phyloP scores from a whole-genome alignment of 495 filamentous ascomycete genomes.

The Neurospora sp. region DNA sequence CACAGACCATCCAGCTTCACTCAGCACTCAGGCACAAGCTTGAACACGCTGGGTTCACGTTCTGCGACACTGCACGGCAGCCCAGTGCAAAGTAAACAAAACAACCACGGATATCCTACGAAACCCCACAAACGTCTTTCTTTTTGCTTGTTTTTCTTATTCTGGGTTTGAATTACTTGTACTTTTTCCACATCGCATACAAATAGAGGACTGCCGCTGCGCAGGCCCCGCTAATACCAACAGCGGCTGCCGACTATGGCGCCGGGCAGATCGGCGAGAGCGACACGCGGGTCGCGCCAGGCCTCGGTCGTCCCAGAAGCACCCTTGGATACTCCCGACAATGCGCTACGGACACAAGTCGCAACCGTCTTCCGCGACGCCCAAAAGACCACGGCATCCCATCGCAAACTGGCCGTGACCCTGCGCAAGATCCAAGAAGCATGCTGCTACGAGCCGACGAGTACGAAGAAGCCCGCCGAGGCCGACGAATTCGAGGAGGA shows the following conservation, averaged over 20 bases:
- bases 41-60: not conserved
- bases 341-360: constrained; percentile 62
- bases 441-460: constrained; percentile 67
- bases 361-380: constrained; percentile 76
- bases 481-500: constrained; percentile 59
- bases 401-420: constrained; percentile 78
- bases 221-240: not conserved
- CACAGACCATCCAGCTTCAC: constrained; percentile 1
- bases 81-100: not conserved
- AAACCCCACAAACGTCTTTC: not conserved
- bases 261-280: constrained; percentile 37
- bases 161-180: not conserved
- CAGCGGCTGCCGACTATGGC: constrained; percentile 11
- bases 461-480: constrained; percentile 37
- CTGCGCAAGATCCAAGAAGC: constrained; percentile 80
- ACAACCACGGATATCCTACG: not conserved
- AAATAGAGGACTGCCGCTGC: not conserved
- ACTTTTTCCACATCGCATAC: not conserved
- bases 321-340: constrained; percentile 63
- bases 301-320: constrained; percentile 49
- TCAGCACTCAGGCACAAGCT: not conserved
- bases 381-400: constrained; percentile 76
- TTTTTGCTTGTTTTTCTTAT: not conserved
- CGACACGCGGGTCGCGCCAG: constrained; percentile 50
- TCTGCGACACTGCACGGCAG: not conserved